Evolutionary conservation across 2,329 filamentous ascomycete species (phyloP).

Genomic region (Rutstroemia sydowiana): DNA sequence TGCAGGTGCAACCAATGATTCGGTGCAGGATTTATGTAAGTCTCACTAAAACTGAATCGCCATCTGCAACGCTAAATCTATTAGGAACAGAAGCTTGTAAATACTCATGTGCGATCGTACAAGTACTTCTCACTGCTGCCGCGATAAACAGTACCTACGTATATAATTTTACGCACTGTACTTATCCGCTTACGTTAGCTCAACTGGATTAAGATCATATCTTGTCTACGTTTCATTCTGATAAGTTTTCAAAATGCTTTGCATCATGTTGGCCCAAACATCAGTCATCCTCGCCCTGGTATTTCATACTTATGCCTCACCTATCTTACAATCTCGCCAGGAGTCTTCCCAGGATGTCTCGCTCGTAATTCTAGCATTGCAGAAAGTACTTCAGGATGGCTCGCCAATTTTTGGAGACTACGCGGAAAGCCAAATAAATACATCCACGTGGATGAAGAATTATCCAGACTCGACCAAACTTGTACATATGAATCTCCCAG

Average conservation of each 20-base stretch:
- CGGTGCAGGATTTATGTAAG: too few species aligned
- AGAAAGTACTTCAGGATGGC: constrained; percentile 37
- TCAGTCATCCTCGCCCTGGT: not conserved
- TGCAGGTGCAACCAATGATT: too few species aligned
- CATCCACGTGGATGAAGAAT: constrained; percentile 39
- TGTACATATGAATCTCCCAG: constrained; percentile 43
- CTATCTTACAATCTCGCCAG: not conserved
- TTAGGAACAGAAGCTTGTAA: too few species aligned
- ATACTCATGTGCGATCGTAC: too few species aligned
- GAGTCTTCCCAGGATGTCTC: not conserved
- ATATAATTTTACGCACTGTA: too few species aligned
- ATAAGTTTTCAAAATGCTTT: not conserved
- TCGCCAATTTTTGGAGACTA: constrained; percentile 37
- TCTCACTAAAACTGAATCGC: too few species aligned
- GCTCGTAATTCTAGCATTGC: constrained; percentile 33
- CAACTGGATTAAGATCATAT: too few species aligned
- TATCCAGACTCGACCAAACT: constrained; percentile 37
- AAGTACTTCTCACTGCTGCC: too few species aligned
- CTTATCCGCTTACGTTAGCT: too few species aligned
- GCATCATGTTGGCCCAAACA: not conserved
- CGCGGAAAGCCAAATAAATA: constrained; percentile 17
- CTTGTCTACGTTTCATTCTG: too few species aligned
- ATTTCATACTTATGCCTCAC: not conserved
- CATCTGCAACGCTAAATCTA: too few species aligned
- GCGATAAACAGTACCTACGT: too few species aligned